Percentiles rank a stretch among this genome's conserved stretches.
Conservation (phyloP, 495 filamentous ascomycete genomes). For the Hypoxylon fuscum region DNA sequence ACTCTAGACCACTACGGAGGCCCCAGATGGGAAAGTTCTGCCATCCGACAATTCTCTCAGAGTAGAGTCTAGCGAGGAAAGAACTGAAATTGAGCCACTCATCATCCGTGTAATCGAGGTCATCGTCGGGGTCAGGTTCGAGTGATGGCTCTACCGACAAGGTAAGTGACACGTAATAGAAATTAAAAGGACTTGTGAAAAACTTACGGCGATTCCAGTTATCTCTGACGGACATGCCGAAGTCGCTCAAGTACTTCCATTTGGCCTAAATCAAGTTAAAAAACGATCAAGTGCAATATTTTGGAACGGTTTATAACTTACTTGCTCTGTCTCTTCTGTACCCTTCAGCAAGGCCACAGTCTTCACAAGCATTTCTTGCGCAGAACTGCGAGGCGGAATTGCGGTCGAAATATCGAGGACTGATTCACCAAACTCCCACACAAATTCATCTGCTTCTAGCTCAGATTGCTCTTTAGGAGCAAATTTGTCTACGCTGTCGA, state of each 20-base stretch:
- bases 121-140: background rate
- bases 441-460: background rate
- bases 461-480: background rate
- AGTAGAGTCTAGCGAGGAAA: slow-evolving; percentile 1
- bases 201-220: slow-evolving; percentile 6
- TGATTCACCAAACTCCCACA: background rate
- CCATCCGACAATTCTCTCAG: background rate
- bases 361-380: slow-evolving; percentile 13
- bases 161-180: background rate
- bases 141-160: background rate
- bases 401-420: background rate
- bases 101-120: background rate
- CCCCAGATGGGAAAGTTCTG: background rate
- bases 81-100: slow-evolving; percentile 19
- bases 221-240: slow-evolving; percentile 1
- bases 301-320: no score
- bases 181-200: background rate
- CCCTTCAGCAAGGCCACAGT: background rate
- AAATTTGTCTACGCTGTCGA: background rate
- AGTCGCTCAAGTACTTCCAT: background rate
- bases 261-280: slow-evolving; percentile 5
- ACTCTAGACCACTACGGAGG: slow-evolving; percentile 1
- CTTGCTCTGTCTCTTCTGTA: background rate
- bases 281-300: background rate
- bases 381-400: background rate